phyloP scores from a whole-genome alignment of 805 yeast genomes.

The Blastobotrys mokoenaii region DNA sequence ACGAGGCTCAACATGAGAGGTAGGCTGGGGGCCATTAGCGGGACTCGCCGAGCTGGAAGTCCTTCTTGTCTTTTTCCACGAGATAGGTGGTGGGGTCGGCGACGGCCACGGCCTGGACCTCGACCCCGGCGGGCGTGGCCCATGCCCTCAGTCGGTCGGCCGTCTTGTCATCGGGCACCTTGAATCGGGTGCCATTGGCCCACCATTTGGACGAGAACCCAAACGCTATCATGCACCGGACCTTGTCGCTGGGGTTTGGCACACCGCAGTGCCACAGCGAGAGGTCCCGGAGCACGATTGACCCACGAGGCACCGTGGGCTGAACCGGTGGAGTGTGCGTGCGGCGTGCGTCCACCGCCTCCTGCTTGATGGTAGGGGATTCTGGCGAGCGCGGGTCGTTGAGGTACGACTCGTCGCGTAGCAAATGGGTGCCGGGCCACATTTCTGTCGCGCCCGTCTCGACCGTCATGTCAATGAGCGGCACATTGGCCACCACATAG shows the following conservation, averaged over 20 bases:
- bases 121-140: slow-evolving; percentile 1
- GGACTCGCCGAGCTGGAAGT: slow-evolving; percentile 4
- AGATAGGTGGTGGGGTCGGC: neutral
- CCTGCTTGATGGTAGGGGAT: slow-evolving; percentile 1
- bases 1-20: too few relatives aligned
- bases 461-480: slow-evolving; percentile 9
- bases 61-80: slow-evolving; percentile 1
- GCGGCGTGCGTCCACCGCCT: slow-evolving; percentile 10
- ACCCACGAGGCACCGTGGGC: slow-evolving; percentile 12
- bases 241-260: slow-evolving; percentile 13
- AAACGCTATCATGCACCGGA: slow-evolving; percentile 14
- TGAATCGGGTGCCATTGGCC: slow-evolving; percentile 4
- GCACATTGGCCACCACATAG: slow-evolving; percentile 13
- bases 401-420: slow-evolving; percentile 5
- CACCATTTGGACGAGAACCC: slow-evolving; percentile 8
- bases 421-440: slow-evolving; percentile 18
- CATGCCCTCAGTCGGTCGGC: neutral
- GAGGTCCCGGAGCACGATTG: slow-evolving; percentile 15
- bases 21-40: too few relatives aligned
- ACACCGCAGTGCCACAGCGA: slow-evolving; percentile 16
- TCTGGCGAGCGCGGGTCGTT: neutral
- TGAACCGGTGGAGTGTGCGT: slow-evolving; percentile 13
- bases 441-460: slow-evolving; percentile 16
- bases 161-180: slow-evolving; percentile 6
- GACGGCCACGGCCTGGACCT: neutral